Evolutionary conservation across 2,329 filamentous ascomycete genomes (phyloP), one percentile per base, ranked within the genome.

Genomic region (Fusarium anguioides): DNA sequence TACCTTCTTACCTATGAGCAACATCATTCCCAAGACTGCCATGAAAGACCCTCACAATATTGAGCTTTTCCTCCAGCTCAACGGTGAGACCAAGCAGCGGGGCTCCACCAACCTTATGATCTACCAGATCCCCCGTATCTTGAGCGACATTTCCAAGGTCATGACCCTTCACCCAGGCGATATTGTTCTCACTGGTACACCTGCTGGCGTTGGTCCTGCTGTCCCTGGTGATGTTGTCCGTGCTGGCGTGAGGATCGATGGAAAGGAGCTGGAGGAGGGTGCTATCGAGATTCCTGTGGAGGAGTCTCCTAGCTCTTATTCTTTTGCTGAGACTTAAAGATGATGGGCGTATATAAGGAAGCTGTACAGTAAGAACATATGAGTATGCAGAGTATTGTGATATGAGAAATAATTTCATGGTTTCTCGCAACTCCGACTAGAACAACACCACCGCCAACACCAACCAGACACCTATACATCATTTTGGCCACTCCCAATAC

Each of bases 31-130:
- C 71, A 97, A 96, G 82, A 84, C 87, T 33, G 84, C 86, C 68
- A 93, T 99, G 71, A 87, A 91, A 14, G 89, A 98, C 80, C 96
- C 96, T 29, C 94, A 98, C 78, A 88, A 95, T 74, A 89, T 93
- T 18, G 91, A 96, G 81, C 82, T 99, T 64, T 96, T 91, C 79
- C 86, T 99, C 57, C 89, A 86, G 50, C 92, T 99, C 75, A 97
- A 97, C 79, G 87, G 88, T 67, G 82, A 92, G 78, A 81, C 88
- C 71, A 89, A 87, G 77, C 96, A 99, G 83, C 84, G 87, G 42
- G 96, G 97, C 78, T 96, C 89, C 50, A 97, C 96, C n/a, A 89
- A 91, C 72, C 83, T 98, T 75, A 97, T 99, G 93, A 86, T 99
- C 60, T 97, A 97, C 84, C 86, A 87, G 58, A 96, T 99, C 74